Evolutionary conservation across 169 alveolate species (phyloP), one percentile per base, ranked within the genome.

Genomic region (Fabrea salina): DNA sequence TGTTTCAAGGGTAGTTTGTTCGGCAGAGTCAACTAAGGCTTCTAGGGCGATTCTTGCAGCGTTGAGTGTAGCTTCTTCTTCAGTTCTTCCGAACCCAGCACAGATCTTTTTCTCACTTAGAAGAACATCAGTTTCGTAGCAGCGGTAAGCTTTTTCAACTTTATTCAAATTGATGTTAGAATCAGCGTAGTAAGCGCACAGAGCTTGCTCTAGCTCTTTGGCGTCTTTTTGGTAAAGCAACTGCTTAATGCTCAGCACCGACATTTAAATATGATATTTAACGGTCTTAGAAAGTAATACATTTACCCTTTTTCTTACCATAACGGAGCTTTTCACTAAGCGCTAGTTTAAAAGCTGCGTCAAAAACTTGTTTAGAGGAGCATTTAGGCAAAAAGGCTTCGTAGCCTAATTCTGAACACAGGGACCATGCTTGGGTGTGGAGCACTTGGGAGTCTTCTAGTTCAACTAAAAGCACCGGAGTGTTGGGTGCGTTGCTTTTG

Each of bases 251-350:
- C n/a, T 16, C 1, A 64, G 56, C 43, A 32, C 51, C 19, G 75
- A 64, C 75, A 64, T 64, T 64, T 64, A 33, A 54, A 8, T 54
- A 8, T 54, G 13, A 54, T 7, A n/a, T 22, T 54, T 54, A 54
- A 33, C 8, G 13, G 66, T 54, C 6, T 22, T 54, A 83, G 70
- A 92, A 89, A 33, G n/a, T n/a, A n/a, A n/a, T n/a, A n/a, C n/a
- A n/a, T n/a, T n/a, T n/a, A n/a, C n/a, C n/a, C n/a, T n/a, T n/a
- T n/a, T n/a, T n/a, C n/a, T n/a, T n/a, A n/a, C n/a, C n/a, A n/a
- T n/a, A n/a, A n/a, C n/a, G n/a, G n/a, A n/a, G n/a, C n/a, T n/a
- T n/a, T n/a, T n/a, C n/a, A n/a, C n/a, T n/a, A n/a, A n/a, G n/a
- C n/a, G n/a, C n/a, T n/a, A n/a, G n/a, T n/a, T n/a, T n/a, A n/a